Base-by-base conservation (phyloP, 2,329 filamentous ascomycete genomes). In the Alternaria gansuensis region DNA sequence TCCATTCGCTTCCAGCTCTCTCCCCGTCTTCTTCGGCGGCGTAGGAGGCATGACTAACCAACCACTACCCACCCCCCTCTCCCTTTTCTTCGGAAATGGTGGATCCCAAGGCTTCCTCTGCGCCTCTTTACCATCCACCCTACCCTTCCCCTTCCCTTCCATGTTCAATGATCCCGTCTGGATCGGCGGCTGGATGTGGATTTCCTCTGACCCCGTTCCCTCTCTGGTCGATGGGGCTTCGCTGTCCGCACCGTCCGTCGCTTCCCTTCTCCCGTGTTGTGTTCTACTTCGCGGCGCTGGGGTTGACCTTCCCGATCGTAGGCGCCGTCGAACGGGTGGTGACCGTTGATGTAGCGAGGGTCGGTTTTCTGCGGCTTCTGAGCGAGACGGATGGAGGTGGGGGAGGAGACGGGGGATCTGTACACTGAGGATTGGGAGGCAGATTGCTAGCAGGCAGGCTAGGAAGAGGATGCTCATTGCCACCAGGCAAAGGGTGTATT, bases 51-150 rank as follows among this genome's bases (percentile, higher is more conserved):
- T 24, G 10, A 45, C 14, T 2, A 48, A 58, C 57, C 54, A 63
- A 8, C 8, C 33, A 29, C 26, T 10, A 23, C 14, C 11, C 24
- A 17, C 7, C 1, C 6, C 28, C 14, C 17, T 28, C 59, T 51
- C 43, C 9, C 21, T 10, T 2, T 51, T 43, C 31, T 21, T 63
- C 1, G 62, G 66, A 54, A 74, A 73, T 3, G 68, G 71, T 26
- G 67, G 64, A 29, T 72, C 65, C 70, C 69, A 74, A 8, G 71
- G 72, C 36, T 70, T 73, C 51, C 63, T 62, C 39, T 26, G 24
- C 1, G 11, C 48, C 3, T 31, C 43, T 24, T 29, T 57, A 5
- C 21, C 31, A 36, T 49, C 33, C 23, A n/a, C 44, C 29, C n/a
- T 57, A 6, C 14, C 48, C 28, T 51, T 59, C 17, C 36, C 39